These are phyloP conservation scores for Extremus antarcticus DNA, from an alignment of 495 filamentous ascomycete genomes.

Conservation along the genomic window DNA sequence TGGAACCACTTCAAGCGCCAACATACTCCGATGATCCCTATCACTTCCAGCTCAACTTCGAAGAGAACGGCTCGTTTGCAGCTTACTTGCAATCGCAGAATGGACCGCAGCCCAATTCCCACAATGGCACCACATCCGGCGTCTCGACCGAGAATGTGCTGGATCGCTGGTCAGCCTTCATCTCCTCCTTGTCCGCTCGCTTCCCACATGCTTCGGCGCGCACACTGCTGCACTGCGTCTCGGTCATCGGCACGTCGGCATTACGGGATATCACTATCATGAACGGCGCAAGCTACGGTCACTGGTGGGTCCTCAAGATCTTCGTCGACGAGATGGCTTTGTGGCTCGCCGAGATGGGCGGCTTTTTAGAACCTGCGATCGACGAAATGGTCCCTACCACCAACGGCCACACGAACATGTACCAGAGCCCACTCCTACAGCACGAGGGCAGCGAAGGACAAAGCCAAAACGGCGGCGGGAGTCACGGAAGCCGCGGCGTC, in stretches of 20 bases:
- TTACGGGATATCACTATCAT: conserved; percentile 72
- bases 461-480: background rate
- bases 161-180: conserved; percentile 76
- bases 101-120: conserved; percentile 9
- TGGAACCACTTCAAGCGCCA: conserved; percentile 49
- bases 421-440: background rate
- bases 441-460: background rate
- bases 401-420: background rate
- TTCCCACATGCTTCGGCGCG: conserved; percentile 61
- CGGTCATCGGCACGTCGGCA: conserved; percentile 55
- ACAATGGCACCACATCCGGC: background rate
- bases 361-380: conserved; percentile 56
- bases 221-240: conserved; percentile 59
- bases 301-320: conserved; percentile 97
- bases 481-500: background rate
- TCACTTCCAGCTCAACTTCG: conserved; percentile 26
- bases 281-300: conserved; percentile 75
- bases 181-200: conserved; percentile 57
- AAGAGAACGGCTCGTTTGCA: conserved; percentile 34
- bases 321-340: conserved; percentile 93
- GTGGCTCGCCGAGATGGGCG: conserved; percentile 85
- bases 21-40: conserved; percentile 42
- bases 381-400: background rate
- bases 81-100: conserved; percentile 26
- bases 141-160: conserved; percentile 47